Evolutionary conservation across 106 monocot species (phyloP).

Genomic region (Acorus gramineus): DNA sequence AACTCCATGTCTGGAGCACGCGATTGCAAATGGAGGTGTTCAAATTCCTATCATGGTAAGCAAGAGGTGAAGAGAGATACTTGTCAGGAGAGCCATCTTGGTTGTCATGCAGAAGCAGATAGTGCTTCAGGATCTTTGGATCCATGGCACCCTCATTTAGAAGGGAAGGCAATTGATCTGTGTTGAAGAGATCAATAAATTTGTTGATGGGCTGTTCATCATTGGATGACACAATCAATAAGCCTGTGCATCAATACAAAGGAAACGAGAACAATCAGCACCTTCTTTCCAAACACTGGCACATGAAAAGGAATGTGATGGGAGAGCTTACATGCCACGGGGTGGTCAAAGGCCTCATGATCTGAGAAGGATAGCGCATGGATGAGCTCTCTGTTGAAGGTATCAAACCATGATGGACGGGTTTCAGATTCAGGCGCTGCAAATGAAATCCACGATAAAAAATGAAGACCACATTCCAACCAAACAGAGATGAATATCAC

Average conservation of each 20-base stretch:
- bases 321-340: constrained; percentile 79
- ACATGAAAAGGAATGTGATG: too few relatives aligned
- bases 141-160: constrained; percentile 85
- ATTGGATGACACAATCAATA: constrained; percentile 78
- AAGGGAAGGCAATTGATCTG: constrained; percentile 68
- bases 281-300: not conserved
- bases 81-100: constrained; percentile 54
- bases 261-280: not conserved
- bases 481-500: too few relatives aligned
- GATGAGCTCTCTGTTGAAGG: constrained; percentile 82
- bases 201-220: constrained; percentile 75
- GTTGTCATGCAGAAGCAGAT: constrained; percentile 79
- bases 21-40: not conserved
- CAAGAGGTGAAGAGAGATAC: constrained; percentile 24
- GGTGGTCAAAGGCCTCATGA: constrained; percentile 95
- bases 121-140: constrained; percentile 87
- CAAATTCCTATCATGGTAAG: not conserved
- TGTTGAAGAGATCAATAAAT: constrained; percentile 85
- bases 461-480: not conserved
- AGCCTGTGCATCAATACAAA: constrained; percentile 33
- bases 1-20: too few relatives aligned
- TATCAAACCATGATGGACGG: constrained; percentile 68
- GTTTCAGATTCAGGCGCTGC: constrained; percentile 70
- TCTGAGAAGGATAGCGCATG: constrained; percentile 76
- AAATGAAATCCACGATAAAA: constrained; percentile 7